These are phyloP conservation scores for Boletus smithii DNA, from an alignment of 1,284 basidiomycete genomes.

Conservation along the genomic window DNA sequence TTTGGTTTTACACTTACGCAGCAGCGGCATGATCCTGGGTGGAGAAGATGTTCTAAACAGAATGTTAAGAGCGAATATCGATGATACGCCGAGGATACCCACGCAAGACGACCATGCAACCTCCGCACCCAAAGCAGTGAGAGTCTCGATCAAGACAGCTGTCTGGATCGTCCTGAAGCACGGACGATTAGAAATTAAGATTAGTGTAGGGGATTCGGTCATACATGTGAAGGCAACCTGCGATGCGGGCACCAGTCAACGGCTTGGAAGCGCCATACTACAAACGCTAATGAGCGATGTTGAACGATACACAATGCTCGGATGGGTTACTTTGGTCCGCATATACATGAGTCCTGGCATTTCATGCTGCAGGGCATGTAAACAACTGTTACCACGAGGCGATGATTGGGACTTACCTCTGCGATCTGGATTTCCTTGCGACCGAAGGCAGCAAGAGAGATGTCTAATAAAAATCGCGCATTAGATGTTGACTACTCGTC, in stretches of 20 bases:
- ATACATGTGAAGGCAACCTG: constrained; percentile 96
- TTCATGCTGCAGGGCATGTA: constrained; percentile 57
- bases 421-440: constrained; percentile 99
- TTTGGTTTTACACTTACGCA: constrained; percentile 57
- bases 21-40: constrained; percentile 99
- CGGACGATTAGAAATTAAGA: not conserved
- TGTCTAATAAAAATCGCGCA: constrained; percentile 50
- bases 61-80: constrained; percentile 9
- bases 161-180: constrained; percentile 88
- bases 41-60: constrained; percentile 92
- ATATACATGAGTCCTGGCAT: constrained; percentile 95
- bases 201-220: constrained; percentile 11
- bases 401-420: constrained; percentile 54
- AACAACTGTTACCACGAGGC: constrained; percentile 14
- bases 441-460: constrained; percentile 95
- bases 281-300: constrained; percentile 15
- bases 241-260: constrained; percentile 93
- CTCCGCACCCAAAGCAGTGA: constrained; percentile 92
- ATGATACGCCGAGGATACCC: constrained; percentile 31
- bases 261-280: constrained; percentile 84
- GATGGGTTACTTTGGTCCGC: constrained; percentile 64
- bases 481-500: constrained; percentile 4
- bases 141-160: constrained; percentile 94
- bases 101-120: constrained; percentile 99
- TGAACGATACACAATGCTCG: not conserved